phyloP scores from a whole-genome alignment of 192 early-diverging fungal species.

The Coemansia sp. region DNA sequence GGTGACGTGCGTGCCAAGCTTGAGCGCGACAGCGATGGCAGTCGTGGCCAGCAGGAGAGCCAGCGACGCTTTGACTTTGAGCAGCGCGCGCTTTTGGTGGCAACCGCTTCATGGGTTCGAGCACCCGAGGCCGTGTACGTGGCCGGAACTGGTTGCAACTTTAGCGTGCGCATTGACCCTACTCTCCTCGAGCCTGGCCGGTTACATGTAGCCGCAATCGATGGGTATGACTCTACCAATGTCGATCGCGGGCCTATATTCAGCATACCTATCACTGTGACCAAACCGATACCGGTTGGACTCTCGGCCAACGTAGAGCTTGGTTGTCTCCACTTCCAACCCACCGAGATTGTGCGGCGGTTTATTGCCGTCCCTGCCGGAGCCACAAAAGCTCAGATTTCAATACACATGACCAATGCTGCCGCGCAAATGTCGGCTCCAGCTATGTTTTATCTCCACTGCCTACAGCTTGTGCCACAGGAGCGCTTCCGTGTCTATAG shows the following conservation, averaged over 20 bases:
- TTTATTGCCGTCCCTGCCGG: conserved; percentile 81
- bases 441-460: conserved; percentile 67
- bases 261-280: conserved; percentile 83
- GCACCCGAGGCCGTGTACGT: conserved; percentile 73
- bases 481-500: conserved; percentile 63
- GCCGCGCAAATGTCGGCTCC: conserved; percentile 49
- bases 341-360: conserved; percentile 75
- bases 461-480: conserved; percentile 73
- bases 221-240: conserved; percentile 74
- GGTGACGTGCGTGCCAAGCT: conserved; percentile 57
- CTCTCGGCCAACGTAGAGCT: conserved; percentile 56
- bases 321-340: conserved; percentile 61
- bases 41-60: conserved; percentile 56
- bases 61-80: conserved; percentile 74
- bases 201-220: conserved; percentile 75
- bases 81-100: conserved; percentile 67
- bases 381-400: conserved; percentile 72
- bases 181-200: conserved; percentile 70
- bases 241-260: conserved; percentile 78
- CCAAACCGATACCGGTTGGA: conserved; percentile 66
- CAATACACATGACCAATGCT: conserved; percentile 31
- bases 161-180: conserved; percentile 78
- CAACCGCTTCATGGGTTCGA: conserved; percentile 73
- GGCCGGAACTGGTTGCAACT: conserved; percentile 62
- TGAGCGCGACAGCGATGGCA: conserved; percentile 63